phyloP scores from a whole-genome alignment of 164 flowering plant genomes.

The Vitis amurensis region DNA sequence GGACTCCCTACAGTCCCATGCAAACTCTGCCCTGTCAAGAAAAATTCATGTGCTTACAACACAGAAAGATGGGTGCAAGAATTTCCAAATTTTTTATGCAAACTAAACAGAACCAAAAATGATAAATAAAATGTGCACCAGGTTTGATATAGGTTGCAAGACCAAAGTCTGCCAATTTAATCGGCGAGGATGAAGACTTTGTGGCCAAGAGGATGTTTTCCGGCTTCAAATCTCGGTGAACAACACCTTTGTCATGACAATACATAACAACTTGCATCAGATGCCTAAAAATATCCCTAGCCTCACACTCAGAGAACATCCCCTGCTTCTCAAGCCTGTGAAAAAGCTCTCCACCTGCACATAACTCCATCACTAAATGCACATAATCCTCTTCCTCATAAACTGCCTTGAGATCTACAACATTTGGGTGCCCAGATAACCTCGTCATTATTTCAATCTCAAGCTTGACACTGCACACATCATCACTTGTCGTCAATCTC shows the following conservation, averaged over 20 bases:
- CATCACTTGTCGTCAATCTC: conserved; percentile 34
- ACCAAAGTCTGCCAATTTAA: conserved; percentile 46
- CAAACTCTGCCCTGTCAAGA: conserved; percentile 29
- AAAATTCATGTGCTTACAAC: neutral
- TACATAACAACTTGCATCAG: conserved; percentile 38
- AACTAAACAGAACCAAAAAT: neutral
- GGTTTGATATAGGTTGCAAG: conserved; percentile 40
- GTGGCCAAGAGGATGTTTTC: conserved; percentile 45
- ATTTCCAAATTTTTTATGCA: neutral
- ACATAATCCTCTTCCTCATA: conserved; percentile 42
- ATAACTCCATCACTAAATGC: conserved; percentile 43
- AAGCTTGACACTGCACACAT: conserved; percentile 33
- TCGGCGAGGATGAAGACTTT: conserved; percentile 30
- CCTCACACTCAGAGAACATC: conserved; percentile 34
- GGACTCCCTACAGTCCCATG: conserved; percentile 48
- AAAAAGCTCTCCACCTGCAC: conserved; percentile 48
- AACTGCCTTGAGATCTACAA: conserved; percentile 45
- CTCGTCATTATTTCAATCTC: conserved; percentile 41
- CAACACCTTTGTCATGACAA: conserved; percentile 44
- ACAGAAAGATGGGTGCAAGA: neutral
- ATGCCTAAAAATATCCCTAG: conserved; percentile 26
- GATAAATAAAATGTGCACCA: conserved; percentile 16
- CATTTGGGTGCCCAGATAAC: conserved; percentile 44
- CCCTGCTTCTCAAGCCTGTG: conserved; percentile 39
- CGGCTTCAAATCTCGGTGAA: conserved; percentile 49